Conservation (phyloP, 345 rosid species). For the Arabidopsis arenosa region DNA sequence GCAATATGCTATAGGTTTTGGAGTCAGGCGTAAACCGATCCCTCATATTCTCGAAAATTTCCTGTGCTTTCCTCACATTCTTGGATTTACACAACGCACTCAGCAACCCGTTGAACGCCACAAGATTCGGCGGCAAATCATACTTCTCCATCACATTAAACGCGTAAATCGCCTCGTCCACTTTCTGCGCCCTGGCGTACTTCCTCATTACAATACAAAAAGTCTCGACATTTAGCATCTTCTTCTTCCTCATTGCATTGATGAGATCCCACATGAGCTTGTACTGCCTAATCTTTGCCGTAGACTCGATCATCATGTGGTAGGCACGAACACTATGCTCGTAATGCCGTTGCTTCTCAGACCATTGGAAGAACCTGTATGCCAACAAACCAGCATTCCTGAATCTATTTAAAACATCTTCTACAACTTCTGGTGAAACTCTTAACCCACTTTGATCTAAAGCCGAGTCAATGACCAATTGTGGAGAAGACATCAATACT, state of each 20-base stretch:
- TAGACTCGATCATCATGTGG: conserved; percentile 73
- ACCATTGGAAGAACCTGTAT: conserved; percentile 87
- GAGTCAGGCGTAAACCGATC: conserved; percentile 60
- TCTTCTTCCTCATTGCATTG: conserved; percentile 72
- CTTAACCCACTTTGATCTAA: conserved; percentile 69
- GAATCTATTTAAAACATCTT: conserved; percentile 66
- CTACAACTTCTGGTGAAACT: conserved; percentile 65
- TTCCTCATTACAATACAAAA: conserved; percentile 92
- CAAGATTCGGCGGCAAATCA: conserved; percentile 61
- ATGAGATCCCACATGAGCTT: conserved; percentile 90
- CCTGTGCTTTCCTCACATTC: conserved; percentile 91
- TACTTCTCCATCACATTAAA: conserved; percentile 91
- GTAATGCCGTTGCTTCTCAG: conserved; percentile 81
- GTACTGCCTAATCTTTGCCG: conserved; percentile 85
- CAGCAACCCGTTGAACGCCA: conserved; percentile 76
- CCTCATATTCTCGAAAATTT: conserved; percentile 71
- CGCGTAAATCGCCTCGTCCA: conserved; percentile 82
- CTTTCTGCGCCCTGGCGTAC: conserved; percentile 77
- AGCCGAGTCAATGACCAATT: conserved; percentile 65
- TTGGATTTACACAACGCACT: conserved; percentile 91
- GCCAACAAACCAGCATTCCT: conserved; percentile 89
- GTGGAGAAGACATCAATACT: conserved; percentile 71
- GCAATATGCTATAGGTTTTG: conserved; percentile 84
- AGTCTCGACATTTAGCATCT: conserved; percentile 72
- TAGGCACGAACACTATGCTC: conserved; percentile 70